Evolutionary conservation across 768 basidiomycete species (phyloP).

Genomic region (Myochromella boudieri): DNA sequence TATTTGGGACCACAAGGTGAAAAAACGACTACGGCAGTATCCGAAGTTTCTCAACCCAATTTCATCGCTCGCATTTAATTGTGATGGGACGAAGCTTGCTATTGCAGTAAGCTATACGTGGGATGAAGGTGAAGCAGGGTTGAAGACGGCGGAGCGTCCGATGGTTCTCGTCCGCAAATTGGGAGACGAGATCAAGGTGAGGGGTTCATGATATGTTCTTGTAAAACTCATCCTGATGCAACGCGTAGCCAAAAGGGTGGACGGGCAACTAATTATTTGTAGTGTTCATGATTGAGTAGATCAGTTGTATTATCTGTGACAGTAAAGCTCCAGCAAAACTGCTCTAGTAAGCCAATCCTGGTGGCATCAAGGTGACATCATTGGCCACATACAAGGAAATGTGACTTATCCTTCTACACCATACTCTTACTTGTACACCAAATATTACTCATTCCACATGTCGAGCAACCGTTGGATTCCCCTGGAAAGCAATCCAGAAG

Average conservation of each 20-base stretch:
- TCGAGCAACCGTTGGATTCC: conserved; percentile 62
- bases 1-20: conserved; percentile 96
- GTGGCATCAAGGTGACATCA: neutral
- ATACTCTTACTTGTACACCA: neutral
- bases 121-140: conserved; percentile 81
- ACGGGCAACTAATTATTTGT: conserved; percentile 13
- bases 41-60: conserved; percentile 75
- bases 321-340: too few species aligned
- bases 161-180: conserved; percentile 60
- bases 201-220: neutral
- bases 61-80: conserved; percentile 80
- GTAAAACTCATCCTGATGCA: neutral
- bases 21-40: conserved; percentile 92
- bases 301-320: too few species aligned
- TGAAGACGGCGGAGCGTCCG: conserved; percentile 62
- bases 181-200: conserved; percentile 81
- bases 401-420: neutral
- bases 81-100: conserved; percentile 79
- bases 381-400: too few species aligned
- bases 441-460: neutral
- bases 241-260: conserved; percentile 18
- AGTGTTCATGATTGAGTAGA: neutral
- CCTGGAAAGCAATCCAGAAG: conserved; percentile 70
- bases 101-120: conserved; percentile 88
- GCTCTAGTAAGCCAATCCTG: too few species aligned